Conservation (phyloP, 306 rosid species). For the Malus sylvestris region DNA sequence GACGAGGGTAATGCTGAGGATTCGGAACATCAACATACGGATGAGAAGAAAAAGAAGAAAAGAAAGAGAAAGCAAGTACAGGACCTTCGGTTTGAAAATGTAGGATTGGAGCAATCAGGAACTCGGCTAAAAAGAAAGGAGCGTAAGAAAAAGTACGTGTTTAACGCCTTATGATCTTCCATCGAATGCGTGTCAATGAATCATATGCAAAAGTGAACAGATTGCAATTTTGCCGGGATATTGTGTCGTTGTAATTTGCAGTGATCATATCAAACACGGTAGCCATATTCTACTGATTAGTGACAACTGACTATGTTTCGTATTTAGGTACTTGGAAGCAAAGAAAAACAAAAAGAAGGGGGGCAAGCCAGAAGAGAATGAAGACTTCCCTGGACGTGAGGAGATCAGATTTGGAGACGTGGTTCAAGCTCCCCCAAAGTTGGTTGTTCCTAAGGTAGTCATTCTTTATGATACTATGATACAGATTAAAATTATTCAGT, state of each 20-base stretch:
- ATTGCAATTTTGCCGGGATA: not conserved
- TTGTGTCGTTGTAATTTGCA: not conserved
- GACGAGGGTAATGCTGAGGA: constrained; percentile 19
- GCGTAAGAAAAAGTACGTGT: constrained; percentile 68
- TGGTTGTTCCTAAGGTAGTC: constrained; percentile 62
- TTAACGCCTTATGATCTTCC: not conserved
- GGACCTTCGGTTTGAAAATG: constrained; percentile 67
- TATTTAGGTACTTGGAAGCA: constrained; percentile 54
- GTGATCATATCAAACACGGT: constrained; percentile 1
- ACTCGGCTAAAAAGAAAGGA: constrained; percentile 44
- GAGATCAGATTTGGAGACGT: constrained; percentile 79
- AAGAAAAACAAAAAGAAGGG: constrained; percentile 67
- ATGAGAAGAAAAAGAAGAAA: constrained; percentile 67
- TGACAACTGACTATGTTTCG: not conserved
- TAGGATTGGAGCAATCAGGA: constrained; percentile 30
- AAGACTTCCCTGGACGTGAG: constrained; percentile 67
- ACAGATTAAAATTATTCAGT: not conserved
- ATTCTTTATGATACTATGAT: constrained; percentile 1
- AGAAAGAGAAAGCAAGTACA: constrained; percentile 65
- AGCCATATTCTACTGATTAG: not conserved
- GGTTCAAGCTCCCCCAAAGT: constrained; percentile 86
- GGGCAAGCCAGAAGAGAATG: constrained; percentile 27
- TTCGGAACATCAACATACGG: constrained; percentile 21
- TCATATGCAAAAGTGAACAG: not conserved
- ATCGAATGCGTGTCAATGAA: not conserved